These are phyloP conservation scores for Aspergillus wentii DNA, from an alignment of 495 filamentous ascomycete species.

Conservation along the genomic window DNA sequence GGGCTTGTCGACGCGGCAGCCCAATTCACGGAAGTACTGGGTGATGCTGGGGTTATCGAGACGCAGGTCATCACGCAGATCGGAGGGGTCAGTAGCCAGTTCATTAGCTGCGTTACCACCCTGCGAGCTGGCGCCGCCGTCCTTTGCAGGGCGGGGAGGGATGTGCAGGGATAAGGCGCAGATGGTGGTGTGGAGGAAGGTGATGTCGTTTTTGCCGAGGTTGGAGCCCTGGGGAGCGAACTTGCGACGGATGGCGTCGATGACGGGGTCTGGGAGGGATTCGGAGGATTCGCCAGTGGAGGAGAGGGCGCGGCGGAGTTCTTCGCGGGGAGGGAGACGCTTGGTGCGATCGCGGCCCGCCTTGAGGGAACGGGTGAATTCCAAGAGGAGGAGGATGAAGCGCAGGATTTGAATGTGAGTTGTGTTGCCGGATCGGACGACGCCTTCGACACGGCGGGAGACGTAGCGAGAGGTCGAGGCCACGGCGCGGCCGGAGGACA, in stretches of 20 bases:
- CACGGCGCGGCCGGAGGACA: constrained; percentile 51
- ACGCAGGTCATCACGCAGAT: constrained; percentile 73
- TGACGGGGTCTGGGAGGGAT: constrained; percentile 51
- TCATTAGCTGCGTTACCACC: constrained; percentile 62
- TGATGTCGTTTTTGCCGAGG: constrained; percentile 58
- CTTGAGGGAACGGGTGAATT: constrained; percentile 54
- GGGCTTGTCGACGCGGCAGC: constrained; percentile 50
- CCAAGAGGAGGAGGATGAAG: constrained; percentile 56
- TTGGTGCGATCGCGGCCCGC: constrained; percentile 16
- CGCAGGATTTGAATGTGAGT: constrained; percentile 53
- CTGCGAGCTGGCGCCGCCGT: constrained; percentile 39
- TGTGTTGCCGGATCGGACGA: constrained; percentile 52
- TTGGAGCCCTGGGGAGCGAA: constrained; percentile 56
- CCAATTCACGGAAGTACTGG: constrained; percentile 77
- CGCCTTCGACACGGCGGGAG: constrained; percentile 50
- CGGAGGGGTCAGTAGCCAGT: constrained; percentile 68
- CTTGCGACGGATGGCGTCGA: constrained; percentile 63
- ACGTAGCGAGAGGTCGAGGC: constrained; percentile 62
- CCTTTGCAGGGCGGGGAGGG: constrained; percentile 32
- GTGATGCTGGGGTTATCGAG: constrained; percentile 58
- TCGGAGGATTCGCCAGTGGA: constrained; percentile 20
- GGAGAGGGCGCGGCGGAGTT: constrained; percentile 37
- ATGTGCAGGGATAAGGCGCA: constrained; percentile 59
- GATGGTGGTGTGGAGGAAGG: constrained; percentile 63
- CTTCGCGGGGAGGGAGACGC: constrained; percentile 9